phyloP scores from a whole-genome alignment of 371 early-diverging fungal species.

The Apophysomyces ossiformis region DNA sequence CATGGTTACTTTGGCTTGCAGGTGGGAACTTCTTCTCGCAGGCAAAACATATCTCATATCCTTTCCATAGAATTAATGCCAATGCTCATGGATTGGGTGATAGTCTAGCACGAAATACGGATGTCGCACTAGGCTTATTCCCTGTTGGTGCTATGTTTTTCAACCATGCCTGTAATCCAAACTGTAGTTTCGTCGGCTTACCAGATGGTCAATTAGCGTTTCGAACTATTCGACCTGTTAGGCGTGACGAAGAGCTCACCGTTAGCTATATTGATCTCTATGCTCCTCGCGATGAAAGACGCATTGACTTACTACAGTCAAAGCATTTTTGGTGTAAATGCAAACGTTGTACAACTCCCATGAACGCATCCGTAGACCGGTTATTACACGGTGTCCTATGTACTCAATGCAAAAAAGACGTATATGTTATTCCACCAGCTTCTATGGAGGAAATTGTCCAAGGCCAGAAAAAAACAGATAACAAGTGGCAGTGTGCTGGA shows the following conservation, averaged over 20 bases:
- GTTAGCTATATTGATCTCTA: constrained; percentile 72
- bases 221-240: constrained; percentile 62
- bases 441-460: constrained; percentile 32
- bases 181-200: constrained; percentile 63
- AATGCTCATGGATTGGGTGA: constrained; percentile 64
- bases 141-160: constrained; percentile 68
- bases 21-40: constrained; percentile 25
- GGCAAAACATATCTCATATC: not conserved
- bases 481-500: constrained; percentile 48
- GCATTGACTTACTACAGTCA: constrained; percentile 46
- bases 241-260: constrained; percentile 60
- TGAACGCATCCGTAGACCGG: constrained; percentile 69
- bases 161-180: constrained; percentile 73
- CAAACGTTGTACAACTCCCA: constrained; percentile 61
- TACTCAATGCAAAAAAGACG: constrained; percentile 58
- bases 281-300: constrained; percentile 71
- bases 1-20: constrained; percentile 65
- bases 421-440: constrained; percentile 65
- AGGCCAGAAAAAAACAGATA: constrained; percentile 15
- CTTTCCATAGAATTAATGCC: constrained; percentile 53
- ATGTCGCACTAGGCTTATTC: constrained; percentile 67
- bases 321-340: constrained; percentile 81
- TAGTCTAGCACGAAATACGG: constrained; percentile 54
- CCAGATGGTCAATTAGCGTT: constrained; percentile 57
- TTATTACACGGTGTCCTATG: constrained; percentile 72